phyloP scores from a whole-genome alignment of 768 basidiomycete species.

The Cystofilobasidium ferigula region DNA sequence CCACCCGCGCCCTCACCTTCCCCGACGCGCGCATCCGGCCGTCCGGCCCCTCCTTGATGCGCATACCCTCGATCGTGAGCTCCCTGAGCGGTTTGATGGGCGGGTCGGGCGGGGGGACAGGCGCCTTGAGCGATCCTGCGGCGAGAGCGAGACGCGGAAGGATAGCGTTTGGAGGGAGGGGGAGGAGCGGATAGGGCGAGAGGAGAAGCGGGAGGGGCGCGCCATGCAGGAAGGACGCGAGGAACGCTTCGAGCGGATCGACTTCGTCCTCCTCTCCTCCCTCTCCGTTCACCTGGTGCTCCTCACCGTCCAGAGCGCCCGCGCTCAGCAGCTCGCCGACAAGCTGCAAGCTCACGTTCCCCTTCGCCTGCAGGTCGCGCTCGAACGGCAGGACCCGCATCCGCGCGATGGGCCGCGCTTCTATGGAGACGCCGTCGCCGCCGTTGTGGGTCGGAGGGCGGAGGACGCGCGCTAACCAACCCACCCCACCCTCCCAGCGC shows the following conservation, averaged over 20 bases:
- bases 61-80: background rate
- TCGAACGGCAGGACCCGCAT: background rate
- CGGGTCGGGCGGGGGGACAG: background rate
- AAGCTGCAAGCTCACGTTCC: background rate
- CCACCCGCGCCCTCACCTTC: background rate
- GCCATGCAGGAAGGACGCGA: background rate
- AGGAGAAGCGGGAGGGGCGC: background rate
- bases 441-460: too few relatives aligned
- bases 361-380: background rate
- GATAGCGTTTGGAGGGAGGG: background rate
- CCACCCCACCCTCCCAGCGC: background rate
- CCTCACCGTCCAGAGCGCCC: background rate
- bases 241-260: conserved; percentile 1
- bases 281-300: too few relatives aligned
- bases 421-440: background rate
- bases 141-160: background rate
- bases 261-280: too few relatives aligned
- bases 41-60: background rate
- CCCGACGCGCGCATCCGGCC: background rate
- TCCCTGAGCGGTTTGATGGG: background rate
- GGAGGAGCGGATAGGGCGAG: background rate
- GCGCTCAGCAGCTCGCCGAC: background rate
- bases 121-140: background rate
- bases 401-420: background rate
- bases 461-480: background rate